Base-by-base conservation (phyloP, 1,139 yeast species). In the Taphrina populina region DNA sequence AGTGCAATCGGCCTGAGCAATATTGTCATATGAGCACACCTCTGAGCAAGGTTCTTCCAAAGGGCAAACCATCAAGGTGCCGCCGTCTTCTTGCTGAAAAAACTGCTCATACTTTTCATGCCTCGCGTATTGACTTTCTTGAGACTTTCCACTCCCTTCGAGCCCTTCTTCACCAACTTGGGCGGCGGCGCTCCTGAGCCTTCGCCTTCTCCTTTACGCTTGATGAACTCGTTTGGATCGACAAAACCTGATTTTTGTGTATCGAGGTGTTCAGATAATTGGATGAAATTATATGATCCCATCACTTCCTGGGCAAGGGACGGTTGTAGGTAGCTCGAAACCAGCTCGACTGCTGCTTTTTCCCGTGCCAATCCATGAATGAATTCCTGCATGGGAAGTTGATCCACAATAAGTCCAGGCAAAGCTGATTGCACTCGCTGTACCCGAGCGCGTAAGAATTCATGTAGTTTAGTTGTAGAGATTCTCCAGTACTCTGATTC, bases 41-140 rank as follows among this genome's bases (percentile, higher is more conserved):
- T n/a, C n/a, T n/a, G n/a, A n/a, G n/a, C n/a, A n/a, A n/a, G n/a
- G n/a, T n/a, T n/a, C n/a, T n/a, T n/a, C n/a, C n/a, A n/a, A n/a
- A n/a, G n/a, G n/a, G n/a, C n/a, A n/a, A n/a, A n/a, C n/a, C n/a
- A n/a, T n/a, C n/a, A n/a, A n/a, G n/a, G n/a, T n/a, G n/a, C n/a
- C n/a, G n/a, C n/a, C n/a, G n/a, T n/a, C n/a, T 49, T 49, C 40
- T 39, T 49, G 4, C 32, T 26, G 19, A 49, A 49, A 26, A 49
- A 49, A 17, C 54, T 49, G 20, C 46, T 49, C 54, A 49, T 49
- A 26, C 54, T 49, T 26, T 39, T 49, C 54, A 49, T 49, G 8
- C 54, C 54, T 33, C 27, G 37, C 2, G 54, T 49, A 21, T 39
- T 49, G 26, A 49, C 54, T 26, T 49, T 49, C 26, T 39, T 49